Percentiles rank a stretch among this genome's conserved stretches.
phyloP scores from a whole-genome alignment of 768 basidiomycete genomes.

The Fomitopsis pulvina region DNA sequence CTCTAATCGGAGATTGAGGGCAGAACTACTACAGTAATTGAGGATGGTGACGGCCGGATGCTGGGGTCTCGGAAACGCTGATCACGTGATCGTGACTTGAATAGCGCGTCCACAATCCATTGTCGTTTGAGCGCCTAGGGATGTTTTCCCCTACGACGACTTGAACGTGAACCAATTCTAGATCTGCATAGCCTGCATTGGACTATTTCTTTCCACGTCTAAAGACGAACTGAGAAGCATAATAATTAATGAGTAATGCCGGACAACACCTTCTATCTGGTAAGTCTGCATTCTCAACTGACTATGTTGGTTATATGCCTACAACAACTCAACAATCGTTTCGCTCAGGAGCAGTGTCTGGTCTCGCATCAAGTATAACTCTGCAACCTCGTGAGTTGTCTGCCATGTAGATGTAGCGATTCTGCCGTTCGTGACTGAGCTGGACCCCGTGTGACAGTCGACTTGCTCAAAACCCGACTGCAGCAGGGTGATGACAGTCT shows the following conservation, averaged over 20 bases:
- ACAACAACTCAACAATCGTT: not conserved
- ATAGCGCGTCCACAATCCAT: no score
- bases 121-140: no score
- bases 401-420: not conserved
- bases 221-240: no score
- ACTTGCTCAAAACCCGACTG: conserved; percentile 86
- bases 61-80: no score
- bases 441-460: conserved; percentile 51
- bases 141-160: no score
- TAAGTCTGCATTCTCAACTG: conserved; percentile 19
- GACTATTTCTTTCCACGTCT: no score
- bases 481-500: conserved; percentile 64
- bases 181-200: no score
- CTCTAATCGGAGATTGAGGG: no score
- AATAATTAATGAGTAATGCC: conserved; percentile 59
- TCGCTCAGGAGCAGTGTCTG: conserved; percentile 64
- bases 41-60: no score
- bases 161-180: no score
- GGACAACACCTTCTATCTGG: conserved; percentile 62
- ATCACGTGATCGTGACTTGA: no score
- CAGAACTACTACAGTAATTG: no score
- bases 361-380: conserved; percentile 65
- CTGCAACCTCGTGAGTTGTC: conserved; percentile 66
- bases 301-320: not conserved
- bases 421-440: not conserved